phyloP scores from a whole-genome alignment of 768 basidiomycete species.

The Mycena maculata region DNA sequence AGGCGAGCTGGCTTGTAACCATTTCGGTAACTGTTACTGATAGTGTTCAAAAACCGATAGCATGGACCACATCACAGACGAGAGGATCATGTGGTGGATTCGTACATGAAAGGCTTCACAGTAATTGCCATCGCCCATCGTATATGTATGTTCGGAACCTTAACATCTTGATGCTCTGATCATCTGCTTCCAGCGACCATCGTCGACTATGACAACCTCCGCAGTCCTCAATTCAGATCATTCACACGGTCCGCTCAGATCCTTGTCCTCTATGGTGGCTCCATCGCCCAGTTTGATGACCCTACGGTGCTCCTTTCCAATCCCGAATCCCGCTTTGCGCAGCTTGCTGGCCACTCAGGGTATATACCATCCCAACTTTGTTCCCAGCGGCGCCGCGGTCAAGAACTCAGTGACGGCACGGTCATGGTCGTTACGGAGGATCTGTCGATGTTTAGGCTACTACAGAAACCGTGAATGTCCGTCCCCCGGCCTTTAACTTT shows the following conservation, averaged over 20 bases:
- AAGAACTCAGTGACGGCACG: constrained; percentile 12
- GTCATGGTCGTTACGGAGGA: constrained; percentile 16
- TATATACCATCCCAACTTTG: constrained; percentile 25
- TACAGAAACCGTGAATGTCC: too few relatives aligned
- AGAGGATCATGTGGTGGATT: constrained; percentile 29
- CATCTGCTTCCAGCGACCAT: constrained; percentile 3
- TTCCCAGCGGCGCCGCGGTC: constrained; percentile 16
- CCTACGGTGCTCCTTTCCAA: constrained; percentile 16
- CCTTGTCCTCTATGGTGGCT: constrained; percentile 23
- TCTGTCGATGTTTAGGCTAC: constrained; percentile 20
- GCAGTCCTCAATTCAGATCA: not conserved
- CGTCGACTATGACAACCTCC: constrained; percentile 27
- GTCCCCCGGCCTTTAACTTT: too few relatives aligned
- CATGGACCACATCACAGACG: constrained; percentile 30
- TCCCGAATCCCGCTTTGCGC: constrained; percentile 25
- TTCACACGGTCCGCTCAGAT: constrained; percentile 6
- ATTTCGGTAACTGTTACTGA: not conserved
- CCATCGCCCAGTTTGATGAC: constrained; percentile 22
- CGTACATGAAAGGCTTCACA: constrained; percentile 27
- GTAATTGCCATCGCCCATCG: constrained; percentile 29
- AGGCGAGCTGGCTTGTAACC: not conserved
- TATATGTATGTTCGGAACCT: constrained; percentile 16
- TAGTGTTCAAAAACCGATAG: not conserved
- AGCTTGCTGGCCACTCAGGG: constrained; percentile 27
- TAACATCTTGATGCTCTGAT: not conserved